phyloP scores from a whole-genome alignment of 441 rosid genomes.

The Euphorbia schlechtendalii region DNA sequence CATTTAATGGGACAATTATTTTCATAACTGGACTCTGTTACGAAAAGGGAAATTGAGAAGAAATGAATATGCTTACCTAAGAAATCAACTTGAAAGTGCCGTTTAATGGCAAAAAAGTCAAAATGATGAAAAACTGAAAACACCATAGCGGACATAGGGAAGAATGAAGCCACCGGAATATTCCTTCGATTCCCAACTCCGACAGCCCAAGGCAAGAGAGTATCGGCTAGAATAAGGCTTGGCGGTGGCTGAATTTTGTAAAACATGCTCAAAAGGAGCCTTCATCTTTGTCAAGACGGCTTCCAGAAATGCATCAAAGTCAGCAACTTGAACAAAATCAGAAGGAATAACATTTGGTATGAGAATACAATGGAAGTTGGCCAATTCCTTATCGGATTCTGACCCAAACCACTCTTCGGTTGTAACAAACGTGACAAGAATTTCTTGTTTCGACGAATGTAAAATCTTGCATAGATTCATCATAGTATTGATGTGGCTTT shows the following conservation, averaged over 20 bases:
- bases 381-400: too few relatives aligned
- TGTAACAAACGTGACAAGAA: constrained; percentile 45
- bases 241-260: constrained; percentile 32
- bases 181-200: constrained; percentile 42
- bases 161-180: constrained; percentile 50
- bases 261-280: constrained; percentile 46
- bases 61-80: constrained; percentile 40
- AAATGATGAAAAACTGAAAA: constrained; percentile 40
- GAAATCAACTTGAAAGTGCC: constrained; percentile 36
- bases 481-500: constrained; percentile 75
- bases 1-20: too few relatives aligned
- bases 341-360: constrained; percentile 26
- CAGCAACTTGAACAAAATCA: constrained; percentile 29
- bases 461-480: constrained; percentile 52
- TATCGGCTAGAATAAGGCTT: constrained; percentile 35
- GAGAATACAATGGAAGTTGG: too few relatives aligned
- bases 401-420: constrained; percentile 62
- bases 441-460: constrained; percentile 19
- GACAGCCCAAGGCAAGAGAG: constrained; percentile 35
- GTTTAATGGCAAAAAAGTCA: constrained; percentile 34
- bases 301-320: constrained; percentile 31
- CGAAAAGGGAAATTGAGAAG: constrained; percentile 18
- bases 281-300: constrained; percentile 43
- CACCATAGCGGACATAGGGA: constrained; percentile 34
- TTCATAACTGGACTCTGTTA: too few relatives aligned